Evolutionary conservation across 2,329 filamentous ascomycete genomes (phyloP).

Genomic region (Ambrosiella cleistominuta): DNA sequence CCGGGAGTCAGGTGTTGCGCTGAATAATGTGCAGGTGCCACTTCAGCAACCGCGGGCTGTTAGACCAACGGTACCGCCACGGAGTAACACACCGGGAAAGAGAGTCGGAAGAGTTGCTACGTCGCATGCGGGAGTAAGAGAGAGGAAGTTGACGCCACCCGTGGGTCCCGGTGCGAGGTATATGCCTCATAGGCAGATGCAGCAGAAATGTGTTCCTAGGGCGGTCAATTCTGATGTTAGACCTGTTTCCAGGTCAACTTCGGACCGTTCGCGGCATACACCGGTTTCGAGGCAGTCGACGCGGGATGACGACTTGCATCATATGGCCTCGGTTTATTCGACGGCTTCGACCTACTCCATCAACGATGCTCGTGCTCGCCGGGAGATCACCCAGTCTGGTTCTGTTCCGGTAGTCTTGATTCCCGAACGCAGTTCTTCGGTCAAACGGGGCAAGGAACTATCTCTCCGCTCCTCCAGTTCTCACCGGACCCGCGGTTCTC

Average conservation of each 20-base stretch:
- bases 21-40: slow-evolving; percentile 2
- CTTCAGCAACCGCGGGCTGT: neutral
- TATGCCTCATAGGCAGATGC: neutral
- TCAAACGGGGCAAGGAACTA: slow-evolving; percentile 30
- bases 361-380: slow-evolving; percentile 36
- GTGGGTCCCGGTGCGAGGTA: neutral
- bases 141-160: slow-evolving; percentile 2
- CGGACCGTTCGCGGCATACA: neutral
- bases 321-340: slow-evolving; percentile 33
- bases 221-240: slow-evolving; percentile 15
- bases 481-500: slow-evolving; percentile 27
- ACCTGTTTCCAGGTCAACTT: neutral
- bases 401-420: slow-evolving; percentile 46
- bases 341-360: slow-evolving; percentile 31
- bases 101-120: neutral
- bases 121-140: neutral
- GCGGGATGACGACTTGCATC: slow-evolving; percentile 10
- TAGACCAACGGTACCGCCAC: neutral
- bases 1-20: slow-evolving; percentile 22
- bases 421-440: slow-evolving; percentile 34
- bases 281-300: neutral
- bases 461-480: slow-evolving; percentile 46
- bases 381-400: slow-evolving; percentile 40
- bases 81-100: slow-evolving; percentile 1
- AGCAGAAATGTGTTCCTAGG: slow-evolving; percentile 14